Percentiles rank a stretch among this genome's conserved stretches.
These are phyloP conservation scores for Apiotrichum brassicae DNA, from an alignment of 1,284 basidiomycete species.

Conservation along the genomic window DNA sequence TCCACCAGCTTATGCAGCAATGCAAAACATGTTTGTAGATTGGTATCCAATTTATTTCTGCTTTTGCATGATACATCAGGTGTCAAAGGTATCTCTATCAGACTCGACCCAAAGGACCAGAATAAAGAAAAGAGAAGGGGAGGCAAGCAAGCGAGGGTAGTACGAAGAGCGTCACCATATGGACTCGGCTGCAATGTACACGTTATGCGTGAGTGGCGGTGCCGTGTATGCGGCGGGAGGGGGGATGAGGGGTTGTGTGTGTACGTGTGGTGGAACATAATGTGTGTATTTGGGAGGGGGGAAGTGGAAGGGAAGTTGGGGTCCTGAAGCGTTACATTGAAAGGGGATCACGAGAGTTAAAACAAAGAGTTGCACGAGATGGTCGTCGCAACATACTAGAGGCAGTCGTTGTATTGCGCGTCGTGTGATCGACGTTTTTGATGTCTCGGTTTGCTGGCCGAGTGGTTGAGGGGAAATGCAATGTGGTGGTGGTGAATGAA, in stretches of 20 bases:
- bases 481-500: slow-evolving; percentile 7
- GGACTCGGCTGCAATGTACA: too few relatives aligned
- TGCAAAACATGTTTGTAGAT: too few relatives aligned
- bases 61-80: slow-evolving; percentile 9
- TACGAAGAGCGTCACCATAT: too few relatives aligned
- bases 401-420: not conserved
- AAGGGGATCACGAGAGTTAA: not conserved
- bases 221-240: too few relatives aligned
- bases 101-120: slow-evolving; percentile 7
- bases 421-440: not conserved
- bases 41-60: not conserved
- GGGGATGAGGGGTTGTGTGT: too few relatives aligned
- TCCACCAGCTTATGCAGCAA: not conserved
- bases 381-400: not conserved
- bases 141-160: not conserved
- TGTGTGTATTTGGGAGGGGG: not conserved
- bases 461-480: slow-evolving; percentile 5
- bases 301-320: not conserved
- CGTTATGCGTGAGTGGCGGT: too few relatives aligned
- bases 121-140: not conserved
- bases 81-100: slow-evolving; percentile 8
- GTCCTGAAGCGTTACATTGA: slow-evolving; percentile 1
- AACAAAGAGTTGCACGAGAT: not conserved
- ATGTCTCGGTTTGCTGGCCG: not conserved
- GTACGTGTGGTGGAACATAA: not conserved